Conservation (phyloP, 148 eudicot genomes). For the Dianthus caryophyllus region DNA sequence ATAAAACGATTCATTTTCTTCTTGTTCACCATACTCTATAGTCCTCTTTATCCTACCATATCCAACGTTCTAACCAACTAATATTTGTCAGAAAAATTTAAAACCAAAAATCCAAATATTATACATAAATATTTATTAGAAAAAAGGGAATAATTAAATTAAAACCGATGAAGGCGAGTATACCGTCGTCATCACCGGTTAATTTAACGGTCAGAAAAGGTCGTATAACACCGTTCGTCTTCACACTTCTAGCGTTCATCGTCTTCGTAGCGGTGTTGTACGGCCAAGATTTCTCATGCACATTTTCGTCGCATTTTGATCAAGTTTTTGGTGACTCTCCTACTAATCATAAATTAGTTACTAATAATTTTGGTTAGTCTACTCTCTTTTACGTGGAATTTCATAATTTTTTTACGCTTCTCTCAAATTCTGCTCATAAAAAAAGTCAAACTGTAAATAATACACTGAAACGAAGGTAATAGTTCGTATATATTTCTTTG, state of each 20-base stretch:
- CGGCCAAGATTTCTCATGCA: conserved; percentile 61
- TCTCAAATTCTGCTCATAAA: too few species aligned
- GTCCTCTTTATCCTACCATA: neutral
- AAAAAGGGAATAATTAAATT: neutral
- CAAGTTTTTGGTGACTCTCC: conserved; percentile 14
- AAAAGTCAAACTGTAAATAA: too few species aligned
- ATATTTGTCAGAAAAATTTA: too few species aligned
- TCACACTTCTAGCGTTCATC: conserved; percentile 55
- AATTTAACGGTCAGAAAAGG: conserved; percentile 33
- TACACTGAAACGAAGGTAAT: too few species aligned
- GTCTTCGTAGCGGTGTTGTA: conserved; percentile 54
- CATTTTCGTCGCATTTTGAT: conserved; percentile 30
- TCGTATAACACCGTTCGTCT: conserved; percentile 49
- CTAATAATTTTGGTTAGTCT: conserved; percentile 20
- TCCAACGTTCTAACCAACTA: conserved; percentile 6
- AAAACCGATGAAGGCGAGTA: conserved; percentile 11
- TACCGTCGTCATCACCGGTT: conserved; percentile 5
- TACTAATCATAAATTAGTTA: neutral
- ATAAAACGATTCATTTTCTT: neutral
- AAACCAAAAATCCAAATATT: neutral
- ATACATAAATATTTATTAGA: neutral
- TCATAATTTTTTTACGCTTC: neutral
- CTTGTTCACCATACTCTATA: neutral
- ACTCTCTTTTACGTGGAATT: too few species aligned
- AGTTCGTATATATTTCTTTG: too few species aligned